Evolutionary conservation across 768 basidiomycete species (phyloP).

Genomic region (Phylloporus sp.): DNA sequence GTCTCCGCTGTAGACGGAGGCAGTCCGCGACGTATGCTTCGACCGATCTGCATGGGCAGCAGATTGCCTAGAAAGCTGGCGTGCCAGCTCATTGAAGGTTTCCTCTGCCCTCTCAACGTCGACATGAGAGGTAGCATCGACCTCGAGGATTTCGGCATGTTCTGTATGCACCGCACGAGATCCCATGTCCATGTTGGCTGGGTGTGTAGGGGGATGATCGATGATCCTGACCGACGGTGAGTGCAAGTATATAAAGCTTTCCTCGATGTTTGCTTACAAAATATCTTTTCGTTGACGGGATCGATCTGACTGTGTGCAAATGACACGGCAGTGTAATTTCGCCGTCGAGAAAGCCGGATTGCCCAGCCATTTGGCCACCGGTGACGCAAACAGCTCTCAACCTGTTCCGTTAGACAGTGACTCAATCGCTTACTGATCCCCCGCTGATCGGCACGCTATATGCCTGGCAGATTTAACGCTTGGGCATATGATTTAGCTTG

Average conservation of each 20-base stretch:
- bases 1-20: constrained; percentile 30
- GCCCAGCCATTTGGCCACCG: background rate
- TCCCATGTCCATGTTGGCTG: constrained; percentile 7
- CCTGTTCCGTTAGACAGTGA: background rate
- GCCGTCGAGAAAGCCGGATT: background rate
- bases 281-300: background rate
- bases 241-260: constrained; percentile 11
- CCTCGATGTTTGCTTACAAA: constrained; percentile 14
- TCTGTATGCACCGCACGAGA: background rate
- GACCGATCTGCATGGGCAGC: constrained; percentile 2
- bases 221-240: background rate
- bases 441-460: background rate
- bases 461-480: background rate
- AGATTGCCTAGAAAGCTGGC: constrained; percentile 28
- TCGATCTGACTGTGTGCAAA: background rate
- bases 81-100: constrained; percentile 53
- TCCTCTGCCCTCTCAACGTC: constrained; percentile 49
- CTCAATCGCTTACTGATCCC: background rate
- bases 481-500: background rate
- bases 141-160: constrained; percentile 20
- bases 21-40: constrained; percentile 20
- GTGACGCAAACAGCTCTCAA: background rate
- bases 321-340: background rate
- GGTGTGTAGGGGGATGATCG: background rate
- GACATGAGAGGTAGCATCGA: constrained; percentile 34